phyloP scores from a whole-genome alignment of 2,329 filamentous ascomycete species.

The Beauveria sp. region DNA sequence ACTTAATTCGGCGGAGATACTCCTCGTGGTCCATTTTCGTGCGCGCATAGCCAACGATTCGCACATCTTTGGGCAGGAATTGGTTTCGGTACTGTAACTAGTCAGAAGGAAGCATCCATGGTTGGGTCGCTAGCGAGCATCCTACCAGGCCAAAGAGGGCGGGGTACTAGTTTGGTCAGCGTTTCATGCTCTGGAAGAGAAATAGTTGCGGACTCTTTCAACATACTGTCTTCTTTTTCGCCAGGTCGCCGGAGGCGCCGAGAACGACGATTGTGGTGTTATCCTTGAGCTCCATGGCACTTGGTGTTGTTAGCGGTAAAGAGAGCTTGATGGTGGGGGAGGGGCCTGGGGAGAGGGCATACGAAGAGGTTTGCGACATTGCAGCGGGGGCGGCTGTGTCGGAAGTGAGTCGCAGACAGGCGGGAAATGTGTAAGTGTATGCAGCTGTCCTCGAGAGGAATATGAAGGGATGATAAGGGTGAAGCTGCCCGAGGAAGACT shows the following conservation, averaged over 20 bases:
- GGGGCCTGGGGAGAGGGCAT: slow-evolving; percentile 27
- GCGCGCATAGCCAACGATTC: slow-evolving; percentile 96
- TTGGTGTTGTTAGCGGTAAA: slow-evolving; percentile 28
- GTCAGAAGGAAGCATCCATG: not conserved
- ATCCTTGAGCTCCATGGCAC: slow-evolving; percentile 91
- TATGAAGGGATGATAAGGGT: not conserved
- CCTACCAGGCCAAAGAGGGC: slow-evolving; percentile 95
- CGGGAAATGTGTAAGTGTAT: not conserved
- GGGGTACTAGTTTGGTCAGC: slow-evolving; percentile 60
- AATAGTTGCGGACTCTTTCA: slow-evolving; percentile 7
- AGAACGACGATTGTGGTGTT: slow-evolving; percentile 96
- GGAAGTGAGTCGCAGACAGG: not conserved
- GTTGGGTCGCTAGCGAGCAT: not conserved
- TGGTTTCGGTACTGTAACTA: slow-evolving; percentile 85
- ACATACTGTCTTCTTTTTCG: slow-evolving; percentile 98
- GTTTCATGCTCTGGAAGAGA: slow-evolving; percentile 20
- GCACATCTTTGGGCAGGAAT: slow-evolving; percentile 94
- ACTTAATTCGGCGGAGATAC: slow-evolving; percentile 88
- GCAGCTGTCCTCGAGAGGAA: not conserved
- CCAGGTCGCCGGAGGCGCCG: slow-evolving; percentile 92
- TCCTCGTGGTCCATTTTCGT: slow-evolving; percentile 99
- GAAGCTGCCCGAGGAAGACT: not conserved
- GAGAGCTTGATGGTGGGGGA: slow-evolving; percentile 12
- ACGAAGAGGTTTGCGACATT: slow-evolving; percentile 19
- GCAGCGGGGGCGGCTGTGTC: slow-evolving; percentile 9